Base-by-base conservation (phyloP, 176 grass and related monocot genomes). In the Hyparrhenia diplandra region DNA sequence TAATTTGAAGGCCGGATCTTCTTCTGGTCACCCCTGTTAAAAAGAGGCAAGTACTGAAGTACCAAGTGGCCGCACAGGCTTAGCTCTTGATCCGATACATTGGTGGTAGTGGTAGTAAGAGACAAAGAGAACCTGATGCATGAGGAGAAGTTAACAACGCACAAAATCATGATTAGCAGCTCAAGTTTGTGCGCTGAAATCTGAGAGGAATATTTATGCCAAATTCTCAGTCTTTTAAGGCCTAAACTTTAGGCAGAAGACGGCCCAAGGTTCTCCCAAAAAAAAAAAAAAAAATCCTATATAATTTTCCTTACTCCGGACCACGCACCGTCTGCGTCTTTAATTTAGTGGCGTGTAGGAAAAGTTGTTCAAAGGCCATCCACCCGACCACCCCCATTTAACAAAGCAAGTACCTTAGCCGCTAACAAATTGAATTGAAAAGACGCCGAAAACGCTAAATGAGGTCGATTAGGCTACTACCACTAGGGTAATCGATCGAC, bases 401-500 rank as follows among this genome's bases (percentile, higher is more conserved):
- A 89, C 57, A 74, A 76, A 64, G 46, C 68, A 64, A 54, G 35
- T 52, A 88, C 76, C 69, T 74, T 84, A 75, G 82, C 76, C 54
- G 76, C 63, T 80, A 51, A 80, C 67, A 82, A 75, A 27, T 54
- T 10, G 10, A 70, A 27, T 54, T 10, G 10, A 59, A 84, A 89
- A 69, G 64, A 20, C 6, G 64, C 67, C 71, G 51, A 18, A 62
- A 75, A 59, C 51, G 61, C 40, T 32, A n/a, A 36, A 34, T 1
- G 63, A 35, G 41, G 61, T 58, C 45, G 46, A 64, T 84, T 16
- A 30, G n/a, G 64, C 37, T 59, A 73, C 27, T 46, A n/a, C 28
- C 52, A 52, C 39, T 51, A 81, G 36, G 67, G 2, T 29, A 42
- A 57, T 79, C 10, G 21, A 65, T 84, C 16, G 27, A 8, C 2